These are phyloP conservation scores for Usnea hakonensis DNA, from an alignment of 495 filamentous ascomycete species.

Conservation along the genomic window DNA sequence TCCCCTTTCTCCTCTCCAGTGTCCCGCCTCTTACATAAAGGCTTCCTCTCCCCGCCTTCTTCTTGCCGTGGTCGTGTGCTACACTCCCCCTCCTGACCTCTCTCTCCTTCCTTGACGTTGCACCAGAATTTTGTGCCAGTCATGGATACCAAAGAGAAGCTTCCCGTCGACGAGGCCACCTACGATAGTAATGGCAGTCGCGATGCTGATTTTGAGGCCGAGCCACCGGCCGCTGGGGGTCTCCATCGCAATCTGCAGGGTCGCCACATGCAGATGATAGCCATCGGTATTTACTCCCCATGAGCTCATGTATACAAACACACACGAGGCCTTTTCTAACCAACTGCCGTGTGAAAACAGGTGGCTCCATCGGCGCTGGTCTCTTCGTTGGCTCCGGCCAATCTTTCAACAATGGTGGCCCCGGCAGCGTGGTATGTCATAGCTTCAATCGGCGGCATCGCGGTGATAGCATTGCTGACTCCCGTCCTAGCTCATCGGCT, in stretches of 20 bases:
- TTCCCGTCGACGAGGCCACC: constrained; percentile 9
- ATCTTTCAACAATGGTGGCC: constrained; percentile 38
- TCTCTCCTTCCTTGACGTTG: background rate
- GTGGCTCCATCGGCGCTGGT: constrained; percentile 48
- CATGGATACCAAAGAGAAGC: constrained; percentile 15
- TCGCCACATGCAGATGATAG: constrained; percentile 71
- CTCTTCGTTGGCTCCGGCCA: constrained; percentile 45
- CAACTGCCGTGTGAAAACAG: constrained; percentile 20
- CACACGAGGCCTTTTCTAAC: background rate
- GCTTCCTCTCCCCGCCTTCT: background rate
- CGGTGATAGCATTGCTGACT: constrained; percentile 19
- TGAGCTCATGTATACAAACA: background rate
- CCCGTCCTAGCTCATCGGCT: constrained; percentile 35
- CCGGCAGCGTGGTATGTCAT: constrained; percentile 36
- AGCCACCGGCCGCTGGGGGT: background rate
- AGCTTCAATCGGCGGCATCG: background rate
- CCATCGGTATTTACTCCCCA: constrained; percentile 43
- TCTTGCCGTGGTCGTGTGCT: constrained; percentile 4
- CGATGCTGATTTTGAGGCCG: constrained; percentile 13
- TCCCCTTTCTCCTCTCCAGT: background rate
- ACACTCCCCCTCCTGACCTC: background rate
- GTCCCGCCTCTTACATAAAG: background rate
- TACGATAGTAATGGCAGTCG: constrained; percentile 19
- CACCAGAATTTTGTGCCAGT: background rate
- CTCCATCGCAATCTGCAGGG: constrained; percentile 40